A percentile compares a stretch with the other conserved stretches of the same genome.
Evolutionary conservation across 1,284 basidiomycete genomes (phyloP).

Genomic region (Cystobasidium slooffiae): DNA sequence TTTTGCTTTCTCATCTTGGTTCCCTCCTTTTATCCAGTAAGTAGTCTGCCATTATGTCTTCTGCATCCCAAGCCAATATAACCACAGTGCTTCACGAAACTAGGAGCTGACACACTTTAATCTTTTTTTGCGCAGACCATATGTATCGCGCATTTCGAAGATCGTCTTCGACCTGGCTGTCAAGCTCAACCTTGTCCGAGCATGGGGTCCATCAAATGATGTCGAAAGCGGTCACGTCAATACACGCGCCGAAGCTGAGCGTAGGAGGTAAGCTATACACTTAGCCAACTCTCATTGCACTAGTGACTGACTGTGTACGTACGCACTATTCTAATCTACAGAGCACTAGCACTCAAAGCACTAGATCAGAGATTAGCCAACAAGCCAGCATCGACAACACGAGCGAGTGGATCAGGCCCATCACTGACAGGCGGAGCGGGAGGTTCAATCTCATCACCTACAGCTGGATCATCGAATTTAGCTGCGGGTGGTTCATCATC

Average conservation of each 20-base stretch:
- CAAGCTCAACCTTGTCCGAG: constrained; percentile 71
- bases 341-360: constrained; percentile 91
- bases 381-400: constrained; percentile 41
- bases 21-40: constrained; percentile 90
- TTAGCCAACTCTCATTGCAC: neutral
- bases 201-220: constrained; percentile 73
- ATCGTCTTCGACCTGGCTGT: constrained; percentile 68
- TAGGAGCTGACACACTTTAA: neutral
- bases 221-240: constrained; percentile 80
- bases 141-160: constrained; percentile 71
- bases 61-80: neutral
- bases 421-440: neutral
- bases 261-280: constrained; percentile 70
- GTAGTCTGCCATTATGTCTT: constrained; percentile 52
- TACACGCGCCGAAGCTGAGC: constrained; percentile 91
- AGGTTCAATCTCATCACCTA: constrained; percentile 9
- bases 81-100: constrained; percentile 14
- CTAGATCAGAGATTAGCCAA: constrained; percentile 84
- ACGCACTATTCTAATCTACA: constrained; percentile 57
- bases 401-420: constrained; percentile 14
- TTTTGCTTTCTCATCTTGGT: constrained; percentile 94
- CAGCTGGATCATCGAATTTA: constrained; percentile 2
- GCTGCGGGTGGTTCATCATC: neutral
- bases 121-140: constrained; percentile 60
- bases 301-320: neutral